Conservation (phyloP, 2,329 filamentous ascomycete genomes). For the Nothopassalora personata region DNA sequence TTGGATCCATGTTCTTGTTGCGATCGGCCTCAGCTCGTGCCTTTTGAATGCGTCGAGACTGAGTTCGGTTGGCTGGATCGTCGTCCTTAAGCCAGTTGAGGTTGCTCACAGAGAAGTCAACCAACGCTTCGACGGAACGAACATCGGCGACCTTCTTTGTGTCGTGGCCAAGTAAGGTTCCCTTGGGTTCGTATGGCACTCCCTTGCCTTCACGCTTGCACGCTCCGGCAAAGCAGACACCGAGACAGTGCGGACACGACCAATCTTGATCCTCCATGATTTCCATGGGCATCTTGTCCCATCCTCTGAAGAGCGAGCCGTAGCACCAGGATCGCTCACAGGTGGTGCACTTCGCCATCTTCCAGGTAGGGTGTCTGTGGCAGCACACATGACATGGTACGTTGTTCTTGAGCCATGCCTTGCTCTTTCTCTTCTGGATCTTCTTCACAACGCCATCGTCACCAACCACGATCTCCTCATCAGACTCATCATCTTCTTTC, state of each 20-base stretch:
- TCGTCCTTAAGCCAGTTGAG: constrained; percentile 68
- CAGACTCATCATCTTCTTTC: constrained; percentile 41
- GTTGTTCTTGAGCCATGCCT: constrained; percentile 47
- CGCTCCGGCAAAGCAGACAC: constrained; percentile 78
- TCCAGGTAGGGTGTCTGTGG: constrained; percentile 75
- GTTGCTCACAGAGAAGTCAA: constrained; percentile 88
- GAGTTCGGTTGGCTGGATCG: constrained; percentile 33
- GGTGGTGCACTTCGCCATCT: constrained; percentile 71
- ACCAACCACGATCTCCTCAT: constrained; percentile 55
- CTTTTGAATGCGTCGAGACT: constrained; percentile 35
- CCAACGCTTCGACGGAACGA: constrained; percentile 80
- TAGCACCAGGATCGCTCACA: constrained; percentile 83
- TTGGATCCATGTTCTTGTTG: constrained; percentile 45
- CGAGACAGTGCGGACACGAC: constrained; percentile 81
- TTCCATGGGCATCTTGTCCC: constrained; percentile 79
- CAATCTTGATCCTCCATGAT: constrained; percentile 77
- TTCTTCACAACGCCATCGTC: constrained; percentile 61
- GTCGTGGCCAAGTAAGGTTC: constrained; percentile 82
- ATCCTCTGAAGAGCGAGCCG: constrained; percentile 84
- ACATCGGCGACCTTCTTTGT: constrained; percentile 86
- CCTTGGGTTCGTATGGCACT: constrained; percentile 76
- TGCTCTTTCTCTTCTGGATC: constrained; percentile 55
- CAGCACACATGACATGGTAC: constrained; percentile 75
- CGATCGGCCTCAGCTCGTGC: constrained; percentile 51
- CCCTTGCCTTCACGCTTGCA: constrained; percentile 68